Evolutionary conservation across 176 grass and related monocot species (phyloP).

Genomic region (Raddia distichophylla): DNA sequence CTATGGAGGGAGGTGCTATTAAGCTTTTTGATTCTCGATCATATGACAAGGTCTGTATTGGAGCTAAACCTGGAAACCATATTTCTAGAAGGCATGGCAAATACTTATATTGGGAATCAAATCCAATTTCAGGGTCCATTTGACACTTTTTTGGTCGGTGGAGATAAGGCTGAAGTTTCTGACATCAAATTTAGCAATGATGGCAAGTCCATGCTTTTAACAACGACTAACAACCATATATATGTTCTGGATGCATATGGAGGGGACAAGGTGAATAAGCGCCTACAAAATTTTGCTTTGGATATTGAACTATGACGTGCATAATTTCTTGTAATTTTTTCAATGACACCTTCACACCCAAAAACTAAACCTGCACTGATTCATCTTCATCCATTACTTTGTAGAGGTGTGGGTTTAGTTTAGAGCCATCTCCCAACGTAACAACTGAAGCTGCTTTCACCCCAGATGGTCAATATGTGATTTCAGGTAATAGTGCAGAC

Average conservation of each 20-base stretch:
- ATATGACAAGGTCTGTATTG: conserved; percentile 81
- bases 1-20: conserved; percentile 98
- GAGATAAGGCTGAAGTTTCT: conserved; percentile 95
- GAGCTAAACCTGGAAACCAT: conserved; percentile 4
- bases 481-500: conserved; percentile 66
- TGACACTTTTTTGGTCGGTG: conserved; percentile 94
- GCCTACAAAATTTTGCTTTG: conserved; percentile 1
- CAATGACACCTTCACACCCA: conserved; percentile 5
- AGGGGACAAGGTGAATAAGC: conserved; percentile 76
- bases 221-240: conserved; percentile 95
- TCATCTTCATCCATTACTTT: conserved; percentile 24
- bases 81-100: conserved; percentile 1
- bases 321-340: conserved; percentile 18
- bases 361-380: conserved; percentile 25
- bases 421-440: conserved; percentile 88
- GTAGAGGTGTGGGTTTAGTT: conserved; percentile 94
- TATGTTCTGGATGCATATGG: conserved; percentile 98
- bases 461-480: conserved; percentile 91
- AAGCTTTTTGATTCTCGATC: conserved; percentile 98
- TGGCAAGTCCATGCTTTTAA: conserved; percentile 97
- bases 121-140: conserved; percentile 82
- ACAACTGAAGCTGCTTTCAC: conserved; percentile 92
- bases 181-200: conserved; percentile 99
- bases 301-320: conserved; percentile 3
- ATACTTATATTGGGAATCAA: conserved; percentile 23